Base-by-base conservation (phyloP, 2,329 filamentous ascomycete genomes). In the Stagonosporopsis chrysanthemi region DNA sequence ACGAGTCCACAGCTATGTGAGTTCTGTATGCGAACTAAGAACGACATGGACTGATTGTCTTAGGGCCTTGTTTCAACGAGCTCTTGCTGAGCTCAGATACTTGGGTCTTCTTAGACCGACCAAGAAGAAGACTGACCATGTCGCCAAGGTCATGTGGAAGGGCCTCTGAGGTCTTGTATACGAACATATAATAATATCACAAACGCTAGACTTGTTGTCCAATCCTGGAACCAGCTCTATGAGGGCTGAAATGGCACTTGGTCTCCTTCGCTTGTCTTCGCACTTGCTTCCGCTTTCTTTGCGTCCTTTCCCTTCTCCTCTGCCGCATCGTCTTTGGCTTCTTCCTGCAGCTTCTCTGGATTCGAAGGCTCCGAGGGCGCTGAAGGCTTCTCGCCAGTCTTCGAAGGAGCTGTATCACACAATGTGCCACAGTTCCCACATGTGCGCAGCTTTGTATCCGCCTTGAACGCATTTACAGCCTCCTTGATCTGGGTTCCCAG, bases 401-500 rank as follows among this genome's bases (percentile, higher is more conserved):
- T 56, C 5, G 54, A 24, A 9, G 90, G 90, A 60, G 86, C 85
- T 71, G 85, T 86, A 73, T 92, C 87, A 26, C 92, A 92, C 67
- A 97, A 66, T 55, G 82, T 80, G 22, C 93, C 92, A 77, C 95
- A 99, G 28, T 81, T 83, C 65, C 82, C 82, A 77, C 95, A 99
- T 56, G 79, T 92, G 75, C 94, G 86, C 77, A 85, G 86, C 58
- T 86, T 82, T 54, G 87, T 83, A 71, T 90, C 86, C 1, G 75
- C 83, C 77, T 88, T 89, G 77, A 98, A 98, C 19, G 82, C 83
- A 77, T 96, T 87, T 35, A 98, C 94, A 7, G 91, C 93, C 49
- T 86, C 86, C 82, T 97, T 98, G 73, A 99, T 94, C 86, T 98
- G 95, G 23, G 90, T 94, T 19, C 94, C 94, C 62, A 98, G 79